Percentiles rank a stretch among this genome's conserved stretches.
These are phyloP conservation scores for Microsporum audouinii DNA, from an alignment of 2,329 filamentous ascomycete species.

Conservation along the genomic window DNA sequence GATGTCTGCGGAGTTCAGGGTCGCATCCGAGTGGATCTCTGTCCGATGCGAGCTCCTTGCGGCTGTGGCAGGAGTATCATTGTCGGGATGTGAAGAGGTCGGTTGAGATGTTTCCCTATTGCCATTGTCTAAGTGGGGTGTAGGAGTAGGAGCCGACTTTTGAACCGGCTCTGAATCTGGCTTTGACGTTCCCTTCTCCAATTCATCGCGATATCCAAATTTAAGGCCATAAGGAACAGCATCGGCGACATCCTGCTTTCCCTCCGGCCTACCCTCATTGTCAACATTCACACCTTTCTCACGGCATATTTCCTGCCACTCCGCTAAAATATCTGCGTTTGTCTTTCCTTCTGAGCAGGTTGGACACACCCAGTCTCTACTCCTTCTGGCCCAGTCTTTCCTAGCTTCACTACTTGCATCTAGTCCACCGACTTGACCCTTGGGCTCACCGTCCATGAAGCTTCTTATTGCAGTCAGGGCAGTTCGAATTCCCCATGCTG, in stretches of 20 bases:
- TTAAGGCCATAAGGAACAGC: slow-evolving; percentile 43
- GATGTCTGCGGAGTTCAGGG: background rate
- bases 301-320: slow-evolving; percentile 50
- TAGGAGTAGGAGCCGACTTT: background rate
- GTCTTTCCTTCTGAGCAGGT: slow-evolving; percentile 49
- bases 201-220: slow-evolving; percentile 29
- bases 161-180: background rate
- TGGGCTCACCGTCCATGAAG: slow-evolving; percentile 87
- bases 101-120: background rate
- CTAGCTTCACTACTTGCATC: slow-evolving; percentile 61
- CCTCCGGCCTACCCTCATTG: slow-evolving; percentile 29
- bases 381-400: slow-evolving; percentile 57
- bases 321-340: slow-evolving; percentile 63
- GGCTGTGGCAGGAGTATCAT: background rate
- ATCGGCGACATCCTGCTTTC: slow-evolving; percentile 29
- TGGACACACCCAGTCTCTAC: slow-evolving; percentile 54
- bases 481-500: slow-evolving; percentile 90
- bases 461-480: slow-evolving; percentile 66
- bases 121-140: no score
- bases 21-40: background rate
- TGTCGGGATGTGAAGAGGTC: background rate
- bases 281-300: slow-evolving; percentile 35
- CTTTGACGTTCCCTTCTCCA: slow-evolving; percentile 15
- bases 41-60: background rate
- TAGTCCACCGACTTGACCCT: slow-evolving; percentile 80